Percentiles rank a stretch among this genome's conserved stretches.
phyloP scores from a whole-genome alignment of 768 basidiomycete genomes.

The Termitomyces bulborhizus region DNA sequence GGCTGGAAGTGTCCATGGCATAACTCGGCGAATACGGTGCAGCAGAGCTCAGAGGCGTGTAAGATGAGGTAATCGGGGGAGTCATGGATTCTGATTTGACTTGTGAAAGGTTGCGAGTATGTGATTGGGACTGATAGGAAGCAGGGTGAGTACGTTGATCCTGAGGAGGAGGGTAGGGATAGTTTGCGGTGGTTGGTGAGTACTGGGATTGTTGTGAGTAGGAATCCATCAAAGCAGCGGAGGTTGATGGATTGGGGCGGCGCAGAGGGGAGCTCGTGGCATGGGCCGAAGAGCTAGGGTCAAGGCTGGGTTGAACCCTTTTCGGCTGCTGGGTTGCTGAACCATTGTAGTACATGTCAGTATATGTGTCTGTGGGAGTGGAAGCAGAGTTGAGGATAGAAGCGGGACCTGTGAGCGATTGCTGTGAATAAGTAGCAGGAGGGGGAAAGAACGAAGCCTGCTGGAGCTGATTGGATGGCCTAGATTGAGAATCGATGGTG shows the following conservation, averaged over 20 bases:
- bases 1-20: constrained; percentile 60
- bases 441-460: constrained; percentile 53
- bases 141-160: constrained; percentile 34
- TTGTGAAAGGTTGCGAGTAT: constrained; percentile 53
- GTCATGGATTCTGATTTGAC: constrained; percentile 45
- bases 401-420: constrained; percentile 32
- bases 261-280: constrained; percentile 61
- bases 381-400: constrained; percentile 27
- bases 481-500: constrained; percentile 29
- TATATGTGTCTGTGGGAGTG: constrained; percentile 40
- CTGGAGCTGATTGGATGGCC: constrained; percentile 36
- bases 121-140: constrained; percentile 51
- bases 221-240: constrained; percentile 55
- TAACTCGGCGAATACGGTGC: constrained; percentile 39
- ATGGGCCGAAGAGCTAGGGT: constrained; percentile 41
- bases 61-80: constrained; percentile 45
- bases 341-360: constrained; percentile 60
- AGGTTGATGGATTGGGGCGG: constrained; percentile 37
- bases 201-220: constrained; percentile 68
- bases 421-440: constrained; percentile 52
- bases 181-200: constrained; percentile 52
- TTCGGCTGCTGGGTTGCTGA: constrained; percentile 45
- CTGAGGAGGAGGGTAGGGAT: constrained; percentile 38
- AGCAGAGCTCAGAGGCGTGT: constrained; percentile 41
- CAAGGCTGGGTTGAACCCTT: constrained; percentile 49